Percentiles rank a stretch among this genome's conserved stretches.
phyloP scores from a whole-genome alignment of 495 filamentous ascomycete species.

The Coniosporium apollinis region DNA sequence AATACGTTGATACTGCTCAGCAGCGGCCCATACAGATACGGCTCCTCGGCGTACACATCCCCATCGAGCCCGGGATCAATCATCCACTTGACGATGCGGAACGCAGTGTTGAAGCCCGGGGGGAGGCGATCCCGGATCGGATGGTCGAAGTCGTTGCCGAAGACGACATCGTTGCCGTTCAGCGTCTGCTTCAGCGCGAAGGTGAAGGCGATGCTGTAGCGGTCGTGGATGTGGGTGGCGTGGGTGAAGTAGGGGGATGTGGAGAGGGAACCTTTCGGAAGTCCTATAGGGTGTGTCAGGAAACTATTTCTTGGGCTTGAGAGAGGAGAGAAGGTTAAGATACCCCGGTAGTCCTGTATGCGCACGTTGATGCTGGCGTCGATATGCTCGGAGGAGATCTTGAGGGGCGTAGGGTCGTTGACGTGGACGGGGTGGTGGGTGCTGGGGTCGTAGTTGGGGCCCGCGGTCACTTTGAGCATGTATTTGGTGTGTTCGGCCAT shows the following conservation, averaged over 20 bases:
- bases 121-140: slow-evolving; percentile 77
- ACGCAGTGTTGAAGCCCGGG: slow-evolving; percentile 62
- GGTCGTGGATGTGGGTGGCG: slow-evolving; percentile 50
- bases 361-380: slow-evolving; percentile 49
- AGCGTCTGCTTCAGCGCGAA: slow-evolving; percentile 54
- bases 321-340: slow-evolving; percentile 1
- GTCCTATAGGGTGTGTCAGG: slow-evolving; percentile 8
- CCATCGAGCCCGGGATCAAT: slow-evolving; percentile 80
- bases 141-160: slow-evolving; percentile 84
- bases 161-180: slow-evolving; percentile 56
- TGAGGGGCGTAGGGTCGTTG: slow-evolving; percentile 42
- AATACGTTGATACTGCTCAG: slow-evolving; percentile 58
- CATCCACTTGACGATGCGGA: slow-evolving; percentile 68
- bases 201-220: slow-evolving; percentile 64
- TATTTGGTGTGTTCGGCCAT: slow-evolving; percentile 36
- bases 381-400: slow-evolving; percentile 40
- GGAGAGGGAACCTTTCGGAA: slow-evolving; percentile 13
- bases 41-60: slow-evolving; percentile 71
- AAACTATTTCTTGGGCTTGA: not conserved
- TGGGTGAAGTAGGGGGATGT: slow-evolving; percentile 59
- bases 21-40: slow-evolving; percentile 66
- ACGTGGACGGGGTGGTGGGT: slow-evolving; percentile 55
- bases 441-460: slow-evolving; percentile 46
- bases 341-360: slow-evolving; percentile 47
- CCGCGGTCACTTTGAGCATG: slow-evolving; percentile 55